phyloP scores from a whole-genome alignment of 371 early-diverging fungal genomes.

The Sporodiniella umbellata region DNA sequence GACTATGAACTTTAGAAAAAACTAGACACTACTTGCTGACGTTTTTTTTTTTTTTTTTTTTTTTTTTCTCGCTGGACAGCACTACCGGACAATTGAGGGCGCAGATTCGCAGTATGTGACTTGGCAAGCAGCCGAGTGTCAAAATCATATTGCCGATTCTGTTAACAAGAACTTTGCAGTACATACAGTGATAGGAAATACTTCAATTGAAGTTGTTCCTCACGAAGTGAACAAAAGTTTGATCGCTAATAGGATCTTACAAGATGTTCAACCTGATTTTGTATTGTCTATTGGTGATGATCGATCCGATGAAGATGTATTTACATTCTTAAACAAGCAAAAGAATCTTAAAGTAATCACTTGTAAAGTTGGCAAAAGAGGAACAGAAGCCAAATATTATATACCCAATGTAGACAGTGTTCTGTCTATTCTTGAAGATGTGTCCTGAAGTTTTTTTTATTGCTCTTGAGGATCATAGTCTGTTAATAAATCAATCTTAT shows the following conservation, averaged over 20 bases:
- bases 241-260: conserved; percentile 53
- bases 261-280: conserved; percentile 62
- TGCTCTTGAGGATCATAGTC: conserved; percentile 17
- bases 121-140: conserved; percentile 91
- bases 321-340: conserved; percentile 62
- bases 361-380: conserved; percentile 58
- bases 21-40: neutral
- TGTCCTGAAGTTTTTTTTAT: conserved; percentile 3
- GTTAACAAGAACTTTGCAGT: conserved; percentile 84
- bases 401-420: conserved; percentile 51
- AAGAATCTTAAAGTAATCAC: conserved; percentile 40
- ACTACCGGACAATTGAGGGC: conserved; percentile 71
- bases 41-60: too few species aligned
- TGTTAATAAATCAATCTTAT: conserved; percentile 32
- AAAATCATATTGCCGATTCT: conserved; percentile 84
- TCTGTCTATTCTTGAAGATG: conserved; percentile 33
- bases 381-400: conserved; percentile 57
- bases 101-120: conserved; percentile 58
- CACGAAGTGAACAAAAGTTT: conserved; percentile 68
- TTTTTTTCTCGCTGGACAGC: too few species aligned
- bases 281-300: conserved; percentile 78
- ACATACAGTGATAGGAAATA: conserved; percentile 87
- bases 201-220: conserved; percentile 86
- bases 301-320: conserved; percentile 84
- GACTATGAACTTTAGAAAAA: too few species aligned